Evolutionary conservation across 2,329 filamentous ascomycete genomes (phyloP), one percentile per base, ranked within the genome.

Genomic region (Colletotrichum musicola): DNA sequence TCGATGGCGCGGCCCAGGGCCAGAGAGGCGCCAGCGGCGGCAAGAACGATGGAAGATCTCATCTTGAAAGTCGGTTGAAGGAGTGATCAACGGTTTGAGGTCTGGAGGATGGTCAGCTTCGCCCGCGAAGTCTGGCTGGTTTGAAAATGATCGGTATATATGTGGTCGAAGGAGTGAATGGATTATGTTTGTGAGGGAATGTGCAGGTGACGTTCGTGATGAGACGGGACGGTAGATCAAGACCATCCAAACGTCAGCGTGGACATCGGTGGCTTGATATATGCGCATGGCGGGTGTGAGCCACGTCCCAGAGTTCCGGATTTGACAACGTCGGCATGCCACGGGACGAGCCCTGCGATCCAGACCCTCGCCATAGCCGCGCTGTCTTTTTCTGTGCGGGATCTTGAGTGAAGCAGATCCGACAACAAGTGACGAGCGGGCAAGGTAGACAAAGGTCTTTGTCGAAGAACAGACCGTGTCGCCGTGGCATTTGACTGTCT

Each of bases 1-100:
- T 79, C 71, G 42, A 85, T 75, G 62, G 84, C 85, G 57, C 77
- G 75, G 73, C 84, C 84, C 65, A 79, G 73, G 63, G 81, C 83
- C 76, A 86, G 71, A 60, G 84, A 71, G 73, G 85, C 83, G 74
- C 83, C 78, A 71, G 83, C 79, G 72, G 80, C 78, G 72, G 79
- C 77, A 72, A 88, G 76, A 72, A 83, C 77, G 64, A 83, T 68
- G 56, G 85, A 84, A 54, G 81, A 78, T 81, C 85, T 87, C 85
- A 88, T 88, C 71, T 77, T 85, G 77, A 67, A 35, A 35, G 30
- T 35, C 13, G 18, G 25, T 30, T 47, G 42, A 16, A 25, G 16
- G n/a, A 60, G 61, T 65, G 51, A 25, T 56, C 46, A 44, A 63
- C 51, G 27, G 62, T 63, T 25, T 25, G 54, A 61, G 47, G 42